phyloP scores from a whole-genome alignment of 2,329 filamentous ascomycete species.

The Ophiostoma triangulosporum region DNA sequence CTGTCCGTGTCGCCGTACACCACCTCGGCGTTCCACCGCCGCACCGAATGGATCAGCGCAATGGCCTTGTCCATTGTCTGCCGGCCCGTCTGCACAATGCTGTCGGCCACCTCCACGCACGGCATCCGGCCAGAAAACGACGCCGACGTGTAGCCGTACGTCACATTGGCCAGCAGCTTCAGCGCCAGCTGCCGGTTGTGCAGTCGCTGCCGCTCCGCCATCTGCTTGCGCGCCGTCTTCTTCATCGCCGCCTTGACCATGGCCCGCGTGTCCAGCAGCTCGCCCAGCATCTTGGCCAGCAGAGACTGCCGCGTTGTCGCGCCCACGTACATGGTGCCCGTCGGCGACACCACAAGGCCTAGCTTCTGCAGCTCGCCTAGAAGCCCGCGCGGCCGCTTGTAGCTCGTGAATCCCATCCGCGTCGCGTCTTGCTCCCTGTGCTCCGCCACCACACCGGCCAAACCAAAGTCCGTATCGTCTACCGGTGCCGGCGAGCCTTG shows the following conservation, averaged over 20 bases:
- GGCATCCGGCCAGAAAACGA: conserved; percentile 97
- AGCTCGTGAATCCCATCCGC: conserved; percentile 91
- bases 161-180: conserved; percentile 96
- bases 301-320: conserved; percentile 76
- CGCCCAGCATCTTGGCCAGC: conserved; percentile 88
- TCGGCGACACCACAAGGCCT: conserved; percentile 82
- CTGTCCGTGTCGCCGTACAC: conserved; percentile 98
- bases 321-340: conserved; percentile 92
- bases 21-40: conserved; percentile 85
- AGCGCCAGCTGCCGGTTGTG: conserved; percentile 86
- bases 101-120: conserved; percentile 93
- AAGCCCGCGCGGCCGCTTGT: conserved; percentile 61
- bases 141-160: conserved; percentile 93
- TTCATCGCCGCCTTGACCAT: conserved; percentile 99
- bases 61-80: conserved; percentile 93
- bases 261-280: conserved; percentile 87
- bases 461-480: not conserved
- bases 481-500: too few relatives aligned
- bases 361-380: conserved; percentile 64
- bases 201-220: conserved; percentile 71
- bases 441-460: not conserved
- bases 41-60: conserved; percentile 76
- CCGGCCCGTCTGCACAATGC: conserved; percentile 89
- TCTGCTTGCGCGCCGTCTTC: conserved; percentile 48
- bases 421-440: conserved; percentile 30